A percentile compares a stretch with the other conserved stretches of the same genome.
Evolutionary conservation across 768 basidiomycete genomes (phyloP).

Genomic region (Sporobolomyces roseus): DNA sequence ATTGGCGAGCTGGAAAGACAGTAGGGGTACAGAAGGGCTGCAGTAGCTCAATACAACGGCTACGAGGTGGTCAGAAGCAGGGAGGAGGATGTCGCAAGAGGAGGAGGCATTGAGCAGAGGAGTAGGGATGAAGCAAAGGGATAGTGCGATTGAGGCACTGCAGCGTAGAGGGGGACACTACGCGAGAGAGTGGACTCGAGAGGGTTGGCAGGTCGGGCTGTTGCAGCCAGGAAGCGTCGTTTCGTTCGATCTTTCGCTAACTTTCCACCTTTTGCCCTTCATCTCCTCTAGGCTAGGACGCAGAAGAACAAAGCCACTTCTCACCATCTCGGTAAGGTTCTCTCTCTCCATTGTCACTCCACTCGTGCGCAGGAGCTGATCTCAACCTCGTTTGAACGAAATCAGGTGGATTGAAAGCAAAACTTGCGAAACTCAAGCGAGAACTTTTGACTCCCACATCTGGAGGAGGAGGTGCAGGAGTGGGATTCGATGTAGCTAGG

Average conservation of each 20-base stretch:
- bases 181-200: neutral
- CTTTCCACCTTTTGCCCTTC: slow-evolving; percentile 3
- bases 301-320: slow-evolving; percentile 50
- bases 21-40: neutral
- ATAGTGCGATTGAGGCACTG: neutral
- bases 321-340: slow-evolving; percentile 20
- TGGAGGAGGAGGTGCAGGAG: slow-evolving; percentile 76
- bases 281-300: slow-evolving; percentile 37
- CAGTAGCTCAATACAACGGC: neutral
- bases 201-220: no score
- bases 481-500: slow-evolving; percentile 96
- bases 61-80: no score
- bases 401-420: slow-evolving; percentile 56
- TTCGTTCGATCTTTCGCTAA: no score
- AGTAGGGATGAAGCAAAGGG: neutral
- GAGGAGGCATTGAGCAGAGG: neutral
- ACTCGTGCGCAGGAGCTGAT: neutral
- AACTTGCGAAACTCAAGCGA: slow-evolving; percentile 91
- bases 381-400: neutral
- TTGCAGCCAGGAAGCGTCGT: no score
- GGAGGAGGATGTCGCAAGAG: no score
- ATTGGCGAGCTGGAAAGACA: neutral
- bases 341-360: neutral
- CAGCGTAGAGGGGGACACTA: no score
- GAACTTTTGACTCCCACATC: slow-evolving; percentile 78